These are phyloP conservation scores for Trichoderma endophyticum DNA, from an alignment of 2,329 filamentous ascomycete genomes.

Conservation along the genomic window DNA sequence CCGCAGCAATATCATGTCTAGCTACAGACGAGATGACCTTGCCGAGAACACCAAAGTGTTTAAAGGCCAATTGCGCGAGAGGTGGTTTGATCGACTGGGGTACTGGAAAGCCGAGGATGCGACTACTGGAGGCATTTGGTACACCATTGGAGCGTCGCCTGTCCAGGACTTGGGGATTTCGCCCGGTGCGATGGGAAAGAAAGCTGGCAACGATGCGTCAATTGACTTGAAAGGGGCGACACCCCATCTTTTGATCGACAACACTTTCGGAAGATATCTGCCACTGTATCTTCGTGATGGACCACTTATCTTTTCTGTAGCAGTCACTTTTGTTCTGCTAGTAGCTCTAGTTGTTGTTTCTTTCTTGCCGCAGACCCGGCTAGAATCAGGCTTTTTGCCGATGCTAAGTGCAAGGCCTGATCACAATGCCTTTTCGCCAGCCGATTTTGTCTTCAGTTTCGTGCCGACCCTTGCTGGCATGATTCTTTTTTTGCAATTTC, in stretches of 20 bases:
- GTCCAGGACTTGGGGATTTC: slow-evolving; percentile 25
- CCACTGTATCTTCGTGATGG: slow-evolving; percentile 72
- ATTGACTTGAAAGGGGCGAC: slow-evolving; percentile 31
- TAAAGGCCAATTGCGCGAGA: slow-evolving; percentile 50
- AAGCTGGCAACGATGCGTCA: slow-evolving; percentile 32
- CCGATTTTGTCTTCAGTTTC: slow-evolving; percentile 85
- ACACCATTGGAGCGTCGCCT: slow-evolving; percentile 62
- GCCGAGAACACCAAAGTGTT: slow-evolving; percentile 52
- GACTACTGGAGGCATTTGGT: slow-evolving; percentile 66
- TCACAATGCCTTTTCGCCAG: slow-evolving; percentile 69
- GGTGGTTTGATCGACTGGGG: slow-evolving; percentile 69
- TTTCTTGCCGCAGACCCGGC: slow-evolving; percentile 66
- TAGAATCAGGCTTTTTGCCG: slow-evolving; percentile 70
- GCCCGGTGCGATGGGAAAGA: slow-evolving; percentile 28
- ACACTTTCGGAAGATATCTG: slow-evolving; percentile 57
- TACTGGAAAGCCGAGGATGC: slow-evolving; percentile 75
- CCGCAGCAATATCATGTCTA: slow-evolving; percentile 71
- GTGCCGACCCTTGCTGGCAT: slow-evolving; percentile 66
- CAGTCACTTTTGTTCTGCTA: slow-evolving; percentile 59
- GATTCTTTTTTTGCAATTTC: slow-evolving; percentile 63
- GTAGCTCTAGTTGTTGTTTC: slow-evolving; percentile 72
- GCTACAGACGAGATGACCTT: slow-evolving; percentile 66
- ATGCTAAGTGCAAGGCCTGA: slow-evolving; percentile 60
- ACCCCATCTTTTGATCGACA: slow-evolving; percentile 23
- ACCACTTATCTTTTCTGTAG: slow-evolving; percentile 62